A percentile compares a stretch with the other conserved stretches of the same genome.
Evolutionary conservation across 169 alveolate genomes (phyloP).

Genomic region (Cryptosporidium tyzzeri): DNA sequence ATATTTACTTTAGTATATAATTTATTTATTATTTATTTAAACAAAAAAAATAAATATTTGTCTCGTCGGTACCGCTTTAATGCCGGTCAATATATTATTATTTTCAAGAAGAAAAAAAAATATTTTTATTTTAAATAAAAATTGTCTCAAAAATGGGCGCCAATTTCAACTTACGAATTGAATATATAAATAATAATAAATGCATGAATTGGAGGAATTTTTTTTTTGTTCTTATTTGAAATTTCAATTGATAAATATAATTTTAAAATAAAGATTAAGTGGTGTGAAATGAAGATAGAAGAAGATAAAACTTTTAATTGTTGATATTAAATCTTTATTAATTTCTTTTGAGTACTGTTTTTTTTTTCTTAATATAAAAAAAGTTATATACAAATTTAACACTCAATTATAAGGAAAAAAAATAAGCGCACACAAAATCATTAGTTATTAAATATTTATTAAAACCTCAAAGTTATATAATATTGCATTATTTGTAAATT

Average conservation of each 20-base stretch:
- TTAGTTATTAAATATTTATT: too few relatives aligned
- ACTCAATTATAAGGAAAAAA: too few relatives aligned
- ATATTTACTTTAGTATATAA: neutral
- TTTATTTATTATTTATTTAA: neutral
- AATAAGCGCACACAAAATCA: neutral
- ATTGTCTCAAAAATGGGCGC: slow-evolving; percentile 32
- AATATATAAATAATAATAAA: neutral
- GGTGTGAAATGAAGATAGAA: neutral
- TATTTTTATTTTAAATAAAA: neutral
- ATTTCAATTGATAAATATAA: too few relatives aligned
- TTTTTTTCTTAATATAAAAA: neutral
- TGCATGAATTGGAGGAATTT: neutral
- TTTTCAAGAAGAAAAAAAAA: neutral
- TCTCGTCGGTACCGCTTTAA: slow-evolving; percentile 45
- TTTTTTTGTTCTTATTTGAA: too few relatives aligned
- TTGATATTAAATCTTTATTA: too few relatives aligned
- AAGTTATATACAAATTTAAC: neutral
- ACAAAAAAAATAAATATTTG: neutral
- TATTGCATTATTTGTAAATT: too few relatives aligned
- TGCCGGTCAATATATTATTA: neutral
- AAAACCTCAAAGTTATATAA: too few relatives aligned
- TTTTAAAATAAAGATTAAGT: too few relatives aligned
- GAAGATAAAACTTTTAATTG: too few relatives aligned
- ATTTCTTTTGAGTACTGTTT: too few relatives aligned
- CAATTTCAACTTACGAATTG: neutral